phyloP scores from a whole-genome alignment of 768 basidiomycete genomes.

The Pleurotus eryngii region DNA sequence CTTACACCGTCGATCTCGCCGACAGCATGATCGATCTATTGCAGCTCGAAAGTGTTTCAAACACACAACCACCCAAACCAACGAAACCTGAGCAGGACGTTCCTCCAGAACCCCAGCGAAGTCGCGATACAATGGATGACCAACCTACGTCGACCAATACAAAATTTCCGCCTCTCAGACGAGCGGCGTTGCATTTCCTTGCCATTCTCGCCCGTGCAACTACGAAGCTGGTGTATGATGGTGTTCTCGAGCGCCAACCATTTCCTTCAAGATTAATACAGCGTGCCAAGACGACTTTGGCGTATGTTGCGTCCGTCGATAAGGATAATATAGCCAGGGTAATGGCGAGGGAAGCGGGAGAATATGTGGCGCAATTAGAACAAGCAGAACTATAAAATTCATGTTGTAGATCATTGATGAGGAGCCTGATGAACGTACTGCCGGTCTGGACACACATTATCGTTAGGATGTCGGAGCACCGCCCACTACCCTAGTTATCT shows the following conservation, averaged over 20 bases:
- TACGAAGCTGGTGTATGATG: constrained; percentile 49
- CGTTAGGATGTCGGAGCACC: constrained; percentile 24
- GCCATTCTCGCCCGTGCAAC: constrained; percentile 62
- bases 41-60: constrained; percentile 52
- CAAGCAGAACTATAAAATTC: constrained; percentile 39
- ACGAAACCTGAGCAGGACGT: constrained; percentile 3
- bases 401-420: constrained; percentile 7
- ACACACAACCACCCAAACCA: constrained; percentile 10
- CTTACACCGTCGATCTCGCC: constrained; percentile 60
- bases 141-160: constrained; percentile 56
- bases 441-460: too few relatives aligned
- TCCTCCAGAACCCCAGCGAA: constrained; percentile 17
- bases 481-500: constrained; percentile 62
- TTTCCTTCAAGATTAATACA: constrained; percentile 37
- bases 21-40: constrained; percentile 76
- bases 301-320: constrained; percentile 71
- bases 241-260: constrained; percentile 18
- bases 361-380: constrained; percentile 50
- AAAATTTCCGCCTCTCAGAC: constrained; percentile 76
- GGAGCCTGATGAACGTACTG: too few relatives aligned
- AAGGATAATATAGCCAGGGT: constrained; percentile 66
- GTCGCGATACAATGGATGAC: constrained; percentile 41
- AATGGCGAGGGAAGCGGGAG: constrained; percentile 72
- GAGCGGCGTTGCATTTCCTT: constrained; percentile 85
- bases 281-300: constrained; percentile 56